These are phyloP conservation scores for Aspergillus intermedius DNA, from an alignment of 2,329 filamentous ascomycete species.

Conservation along the genomic window DNA sequence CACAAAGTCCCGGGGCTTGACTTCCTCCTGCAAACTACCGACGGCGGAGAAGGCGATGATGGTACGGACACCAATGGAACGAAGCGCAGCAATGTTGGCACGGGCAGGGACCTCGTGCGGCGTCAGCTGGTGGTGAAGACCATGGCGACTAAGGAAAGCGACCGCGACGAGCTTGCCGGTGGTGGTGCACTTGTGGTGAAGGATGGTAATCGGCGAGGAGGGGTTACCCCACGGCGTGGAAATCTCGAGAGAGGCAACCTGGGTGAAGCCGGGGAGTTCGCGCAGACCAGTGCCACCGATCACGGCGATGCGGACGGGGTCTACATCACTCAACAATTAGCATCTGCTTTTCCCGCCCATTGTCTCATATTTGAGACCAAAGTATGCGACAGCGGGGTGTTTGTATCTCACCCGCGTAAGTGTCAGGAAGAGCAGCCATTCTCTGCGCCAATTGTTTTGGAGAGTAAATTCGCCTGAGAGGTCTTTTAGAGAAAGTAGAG, in stretches of 20 bases:
- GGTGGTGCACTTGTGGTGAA: slow-evolving; percentile 73
- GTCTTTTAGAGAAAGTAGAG: slow-evolving; percentile 18
- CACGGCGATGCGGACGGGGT: slow-evolving; percentile 72
- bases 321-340: slow-evolving; percentile 14
- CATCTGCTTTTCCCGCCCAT: neutral
- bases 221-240: slow-evolving; percentile 84
- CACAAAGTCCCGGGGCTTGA: slow-evolving; percentile 94
- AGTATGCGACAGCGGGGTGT: neutral
- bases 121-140: slow-evolving; percentile 77
- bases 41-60: slow-evolving; percentile 95
- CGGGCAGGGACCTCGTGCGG: slow-evolving; percentile 92
- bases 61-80: slow-evolving; percentile 78
- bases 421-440: slow-evolving; percentile 52
- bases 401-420: slow-evolving; percentile 50
- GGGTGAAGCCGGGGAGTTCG: slow-evolving; percentile 77
- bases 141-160: slow-evolving; percentile 92
- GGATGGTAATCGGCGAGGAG: slow-evolving; percentile 71
- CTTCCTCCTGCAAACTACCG: slow-evolving; percentile 82
- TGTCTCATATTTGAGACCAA: neutral
- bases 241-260: slow-evolving; percentile 70
- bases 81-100: slow-evolving; percentile 96
- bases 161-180: slow-evolving; percentile 56
- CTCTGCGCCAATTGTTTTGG: slow-evolving; percentile 27
- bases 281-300: slow-evolving; percentile 91
- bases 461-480: slow-evolving; percentile 26